A percentile compares a stretch with the other conserved stretches of the same genome.
These are phyloP conservation scores for Kluyveromyces siamensis DNA, from an alignment of 805 yeast species.

Conservation along the genomic window DNA sequence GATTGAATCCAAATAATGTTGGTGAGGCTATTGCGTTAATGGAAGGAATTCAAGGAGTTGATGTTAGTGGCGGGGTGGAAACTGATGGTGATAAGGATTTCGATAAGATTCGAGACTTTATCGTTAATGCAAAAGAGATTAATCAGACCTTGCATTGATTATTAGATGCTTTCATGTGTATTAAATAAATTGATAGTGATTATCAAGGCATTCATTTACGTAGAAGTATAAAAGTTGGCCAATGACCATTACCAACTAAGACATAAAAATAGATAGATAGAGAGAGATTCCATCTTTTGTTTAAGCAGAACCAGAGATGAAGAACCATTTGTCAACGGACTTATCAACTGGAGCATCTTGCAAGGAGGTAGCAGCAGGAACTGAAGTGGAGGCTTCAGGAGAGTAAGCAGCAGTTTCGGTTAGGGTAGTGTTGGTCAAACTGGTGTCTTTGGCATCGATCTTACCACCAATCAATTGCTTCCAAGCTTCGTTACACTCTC, in stretches of 20 bases:
- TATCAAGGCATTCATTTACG: background rate
- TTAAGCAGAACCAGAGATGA: conserved; percentile 72
- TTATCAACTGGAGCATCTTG: conserved; percentile 93
- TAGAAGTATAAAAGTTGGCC: background rate
- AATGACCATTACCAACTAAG: background rate
- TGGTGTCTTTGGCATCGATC: conserved; percentile 55
- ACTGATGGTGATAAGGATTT: conserved; percentile 65
- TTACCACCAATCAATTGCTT: conserved; percentile 60
- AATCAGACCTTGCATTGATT: background rate
- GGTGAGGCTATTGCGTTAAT: conserved; percentile 35
- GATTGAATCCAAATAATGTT: conserved; percentile 72
- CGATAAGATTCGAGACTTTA: conserved; percentile 50
- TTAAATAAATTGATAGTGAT: no score
- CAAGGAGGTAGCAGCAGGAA: conserved; percentile 64
- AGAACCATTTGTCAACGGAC: conserved; percentile 97
- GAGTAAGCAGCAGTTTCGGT: conserved; percentile 44
- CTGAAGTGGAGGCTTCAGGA: conserved; percentile 36
- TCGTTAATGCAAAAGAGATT: conserved; percentile 18
- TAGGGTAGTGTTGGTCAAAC: conserved; percentile 70
- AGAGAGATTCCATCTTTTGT: background rate
- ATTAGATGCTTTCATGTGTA: no score
- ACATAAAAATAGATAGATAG: background rate
- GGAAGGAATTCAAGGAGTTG: conserved; percentile 74
- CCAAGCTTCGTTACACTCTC: conserved; percentile 85
- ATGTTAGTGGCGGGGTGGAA: conserved; percentile 94